Base-by-base conservation (phyloP, 805 yeast species). In the Yueomyces sinensis region DNA sequence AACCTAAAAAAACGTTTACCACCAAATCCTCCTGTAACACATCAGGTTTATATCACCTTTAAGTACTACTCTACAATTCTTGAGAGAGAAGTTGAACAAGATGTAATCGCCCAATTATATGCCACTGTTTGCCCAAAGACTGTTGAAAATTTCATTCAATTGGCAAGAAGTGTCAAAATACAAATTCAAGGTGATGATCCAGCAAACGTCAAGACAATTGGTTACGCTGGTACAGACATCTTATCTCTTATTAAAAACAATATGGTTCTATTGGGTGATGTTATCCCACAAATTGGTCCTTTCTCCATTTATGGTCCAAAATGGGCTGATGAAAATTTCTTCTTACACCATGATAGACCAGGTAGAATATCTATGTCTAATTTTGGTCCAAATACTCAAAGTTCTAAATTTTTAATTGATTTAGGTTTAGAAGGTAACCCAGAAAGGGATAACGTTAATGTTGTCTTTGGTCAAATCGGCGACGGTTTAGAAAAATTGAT, bases 201-300 rank as follows among this genome's bases (percentile, higher is more conserved):
- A n/a, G 44, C 46, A 3, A 44, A 50, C 17, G 41, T 45, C 4
- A 35, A 45, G 22, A 48, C 42, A 5, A 36, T 53, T 14, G 62
- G 70, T 3, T 82, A 78, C 63, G 62, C 65, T 45, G 68, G 67
- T 41, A 70, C 83, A 4, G 57, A 64, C 15, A 80, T 84, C 69
- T 91, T 81, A 59, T 68, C 89, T 40, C 74, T 84, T 33, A 76
- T 81, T 41, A 66, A 72, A 32, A 67, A 69, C 35, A 80, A 79
- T 55, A 76, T 83, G 79, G 70, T 86, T 45, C 94, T 83, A 61
- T 94, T 94, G 40, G 95, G 95, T 42, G 91, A 82, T 58, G 79
- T 78, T 54, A 76, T 79, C 42, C 70, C 68, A 23, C 87, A 89
- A 13, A 65, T 72, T 36, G 94, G 93, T 18, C 94, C 95, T 13